Conservation (phyloP, 352 stramenopile genomes). For the Phytophthora sansomeana region DNA sequence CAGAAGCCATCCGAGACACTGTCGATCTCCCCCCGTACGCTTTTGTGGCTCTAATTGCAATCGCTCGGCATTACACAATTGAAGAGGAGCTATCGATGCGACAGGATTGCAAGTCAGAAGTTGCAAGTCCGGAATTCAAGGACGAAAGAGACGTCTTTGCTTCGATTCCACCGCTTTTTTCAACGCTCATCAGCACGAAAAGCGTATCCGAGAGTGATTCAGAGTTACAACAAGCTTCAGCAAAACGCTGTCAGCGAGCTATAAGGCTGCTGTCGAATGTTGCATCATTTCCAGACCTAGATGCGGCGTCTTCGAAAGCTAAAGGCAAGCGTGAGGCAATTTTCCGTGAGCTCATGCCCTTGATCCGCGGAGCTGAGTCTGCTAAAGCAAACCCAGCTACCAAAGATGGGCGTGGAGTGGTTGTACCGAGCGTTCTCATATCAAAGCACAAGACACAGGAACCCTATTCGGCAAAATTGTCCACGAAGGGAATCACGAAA, state of each 20-base stretch:
- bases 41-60: conserved; percentile 43
- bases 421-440: conserved; percentile 19
- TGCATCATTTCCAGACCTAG: conserved; percentile 53
- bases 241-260: conserved; percentile 47
- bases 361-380: conserved; percentile 32
- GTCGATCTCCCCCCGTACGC: conserved; percentile 54
- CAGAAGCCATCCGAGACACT: conserved; percentile 44
- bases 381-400: background rate
- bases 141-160: conserved; percentile 45
- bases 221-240: conserved; percentile 10
- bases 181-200: conserved; percentile 40
- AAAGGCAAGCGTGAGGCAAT: conserved; percentile 31
- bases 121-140: conserved; percentile 8
- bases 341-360: conserved; percentile 29
- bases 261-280: conserved; percentile 56
- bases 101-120: conserved; percentile 5
- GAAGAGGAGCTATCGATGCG: conserved; percentile 32
- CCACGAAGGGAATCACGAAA: conserved; percentile 9
- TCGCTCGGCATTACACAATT: conserved; percentile 39
- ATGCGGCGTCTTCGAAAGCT: conserved; percentile 11
- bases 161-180: conserved; percentile 50
- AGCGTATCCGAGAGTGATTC: background rate
- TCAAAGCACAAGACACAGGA: conserved; percentile 7
- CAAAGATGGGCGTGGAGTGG: conserved; percentile 11
- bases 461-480: background rate